Evolutionary conservation across 139 green algal species (phyloP), one percentile per base, ranked within the genome.

Genomic region (Haematococcus lacustris): DNA sequence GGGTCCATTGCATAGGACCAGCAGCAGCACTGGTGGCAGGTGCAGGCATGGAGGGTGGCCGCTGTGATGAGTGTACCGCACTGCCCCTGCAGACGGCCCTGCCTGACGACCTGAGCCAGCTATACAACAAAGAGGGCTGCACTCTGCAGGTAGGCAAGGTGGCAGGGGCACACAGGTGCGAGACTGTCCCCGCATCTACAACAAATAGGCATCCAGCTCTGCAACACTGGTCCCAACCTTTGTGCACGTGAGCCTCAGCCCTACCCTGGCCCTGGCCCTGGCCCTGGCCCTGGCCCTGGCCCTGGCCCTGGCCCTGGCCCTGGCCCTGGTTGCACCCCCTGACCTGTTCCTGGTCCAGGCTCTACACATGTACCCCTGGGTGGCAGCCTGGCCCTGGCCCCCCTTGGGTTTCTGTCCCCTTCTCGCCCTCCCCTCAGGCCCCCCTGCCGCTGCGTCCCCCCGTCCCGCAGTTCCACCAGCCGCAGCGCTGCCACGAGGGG

Each of bases 401-500:
- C 13, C 21, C 17, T n/a, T 57, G 47, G 13, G 13, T 21, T 57
- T 57, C 21, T 57, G 13, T 57, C 13, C 17, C 21, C 21, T 57
- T 57, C 47, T n/a, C 47, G 17, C 47, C 21, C 21, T 57, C 21
- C 21, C 47, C 47, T 57, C n/a, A n/a, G n/a, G n/a, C n/a, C n/a
- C n/a, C n/a, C n/a, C n/a, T n/a, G n/a, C n/a, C n/a, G 47, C 21
- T 57, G 13, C 21, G 17, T n/a, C 47, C 13, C 47, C 17, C 21
- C 21, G 21, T 57, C 47, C 47, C 13, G 4, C 83, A 91, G 78
- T 47, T 94, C 28, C 76, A 88, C 73, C 91, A 96, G 78, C 91
- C 91, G 5, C 91, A 96, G 85, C 86, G 88, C 23, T 90, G 82
- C 32, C 33, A 28, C 17, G 79, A 88, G 57, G 28, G 39, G 1